phyloP scores from a whole-genome alignment of 169 alveolate species.

The Prorocentrum cordatum region DNA sequence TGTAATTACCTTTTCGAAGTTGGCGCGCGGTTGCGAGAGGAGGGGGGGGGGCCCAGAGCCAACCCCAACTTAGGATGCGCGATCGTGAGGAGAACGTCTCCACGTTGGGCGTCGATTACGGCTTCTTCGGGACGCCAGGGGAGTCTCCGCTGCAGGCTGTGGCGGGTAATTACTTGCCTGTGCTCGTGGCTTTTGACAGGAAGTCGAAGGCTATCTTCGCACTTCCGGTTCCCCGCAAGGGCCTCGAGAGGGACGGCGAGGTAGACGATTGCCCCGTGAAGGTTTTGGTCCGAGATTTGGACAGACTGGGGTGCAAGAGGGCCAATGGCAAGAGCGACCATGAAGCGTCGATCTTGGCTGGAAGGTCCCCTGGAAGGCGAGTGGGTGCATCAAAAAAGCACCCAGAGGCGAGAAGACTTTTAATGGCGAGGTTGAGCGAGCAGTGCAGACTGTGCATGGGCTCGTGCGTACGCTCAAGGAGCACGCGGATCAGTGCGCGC shows the following conservation, averaged over 20 bases:
- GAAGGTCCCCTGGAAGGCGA: not conserved
- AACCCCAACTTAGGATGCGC: not conserved
- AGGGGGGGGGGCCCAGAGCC: not conserved
- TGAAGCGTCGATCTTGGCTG: not conserved
- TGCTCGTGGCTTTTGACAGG: not conserved
- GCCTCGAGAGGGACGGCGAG: no score
- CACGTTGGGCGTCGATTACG: not conserved
- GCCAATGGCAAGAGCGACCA: not conserved
- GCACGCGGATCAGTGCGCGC: not conserved
- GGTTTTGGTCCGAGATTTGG: not conserved
- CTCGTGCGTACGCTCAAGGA: not conserved
- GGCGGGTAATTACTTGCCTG: not conserved
- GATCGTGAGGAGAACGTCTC: not conserved
- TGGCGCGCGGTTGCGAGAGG: not conserved
- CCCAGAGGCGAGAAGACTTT: constrained; percentile 13
- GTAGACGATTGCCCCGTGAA: not conserved
- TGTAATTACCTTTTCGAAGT: not conserved
- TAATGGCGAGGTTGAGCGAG: constrained; percentile 5
- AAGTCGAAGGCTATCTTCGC: not conserved
- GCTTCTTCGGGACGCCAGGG: not conserved
- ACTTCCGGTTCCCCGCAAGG: not conserved
- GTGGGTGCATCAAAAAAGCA: not conserved
- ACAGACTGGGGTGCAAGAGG: not conserved
- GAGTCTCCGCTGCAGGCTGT: not conserved
- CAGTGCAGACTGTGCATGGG: not conserved